These are phyloP conservation scores for Hamigera avellanea DNA, from an alignment of 495 filamentous ascomycete species.

Conservation along the genomic window DNA sequence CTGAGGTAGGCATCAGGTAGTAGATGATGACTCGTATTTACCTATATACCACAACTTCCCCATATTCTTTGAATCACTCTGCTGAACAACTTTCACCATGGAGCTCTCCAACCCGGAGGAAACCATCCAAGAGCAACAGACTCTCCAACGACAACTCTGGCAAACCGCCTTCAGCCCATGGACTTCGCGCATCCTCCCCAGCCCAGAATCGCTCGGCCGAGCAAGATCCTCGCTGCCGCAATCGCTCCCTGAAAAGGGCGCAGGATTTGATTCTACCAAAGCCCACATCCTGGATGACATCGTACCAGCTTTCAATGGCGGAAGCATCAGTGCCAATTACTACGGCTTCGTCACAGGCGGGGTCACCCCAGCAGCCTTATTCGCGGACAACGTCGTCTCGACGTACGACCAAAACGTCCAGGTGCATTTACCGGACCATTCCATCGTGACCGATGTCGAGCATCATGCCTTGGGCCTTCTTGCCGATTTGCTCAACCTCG, in stretches of 20 bases:
- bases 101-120: background rate
- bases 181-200: constrained; percentile 25
- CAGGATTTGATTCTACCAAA: constrained; percentile 31
- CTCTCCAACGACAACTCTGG: constrained; percentile 24
- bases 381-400: constrained; percentile 75
- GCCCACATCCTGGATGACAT: constrained; percentile 47
- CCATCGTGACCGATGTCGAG: constrained; percentile 65
- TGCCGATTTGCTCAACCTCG: constrained; percentile 51
- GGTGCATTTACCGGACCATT: constrained; percentile 70
- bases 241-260: constrained; percentile 28
- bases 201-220: constrained; percentile 14
- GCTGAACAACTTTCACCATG: too few relatives aligned
- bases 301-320: constrained; percentile 52
- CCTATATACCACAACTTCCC: too few relatives aligned
- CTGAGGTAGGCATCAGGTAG: too few relatives aligned
- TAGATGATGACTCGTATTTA: too few relatives aligned
- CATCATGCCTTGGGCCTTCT: constrained; percentile 57
- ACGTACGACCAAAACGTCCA: constrained; percentile 74
- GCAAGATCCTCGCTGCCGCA: constrained; percentile 29
- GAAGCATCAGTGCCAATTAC: constrained; percentile 55
- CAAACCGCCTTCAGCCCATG: constrained; percentile 19
- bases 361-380: constrained; percentile 62
- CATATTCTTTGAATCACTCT: too few relatives aligned
- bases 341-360: constrained; percentile 87
- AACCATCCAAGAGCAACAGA: constrained; percentile 11